Base-by-base conservation (phyloP, 192 early-diverging fungal species). In the Backusella tarrabulga region DNA sequence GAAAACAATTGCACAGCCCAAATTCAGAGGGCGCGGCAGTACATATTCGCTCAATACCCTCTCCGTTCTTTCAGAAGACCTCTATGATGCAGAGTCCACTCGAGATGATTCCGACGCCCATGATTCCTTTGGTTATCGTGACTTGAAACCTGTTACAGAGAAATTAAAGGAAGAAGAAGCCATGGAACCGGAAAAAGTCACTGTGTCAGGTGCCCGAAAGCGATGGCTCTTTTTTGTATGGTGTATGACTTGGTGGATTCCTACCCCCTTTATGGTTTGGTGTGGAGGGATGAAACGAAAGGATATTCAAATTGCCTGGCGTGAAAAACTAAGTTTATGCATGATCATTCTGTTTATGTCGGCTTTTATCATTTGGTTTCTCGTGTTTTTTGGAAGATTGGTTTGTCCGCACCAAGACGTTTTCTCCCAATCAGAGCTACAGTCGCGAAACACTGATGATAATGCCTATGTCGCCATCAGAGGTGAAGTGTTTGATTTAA, bases 261-360 rank as follows among this genome's bases (percentile, higher is more conserved):
- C 97, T 19, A 87, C 88, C 38, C 74, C 75, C 19, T 88, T 83
- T 26, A 74, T 99, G 66, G 71, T 41, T n/a, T 88, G 81, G 78
- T 92, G 93, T 79, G 95, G 95, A 21, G 86, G 92, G 34, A 94
- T 97, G 90, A 88, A 90, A 80, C 89, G 90, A 67, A 87, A 83
- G 26, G 93, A 95, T 77, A 86, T 95, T 68, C 93, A 90, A 40
- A 88, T 95, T 86, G 98, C 98, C 19, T 99, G 98, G 98, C 90
- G 98, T 71, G 98, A 99, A 82, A 98, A 99, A 84, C 88, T 97
- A 15, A 93, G 97, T 6, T 88, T 99, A 29, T 96, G 95, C 74
- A 79, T 94, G 79, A 83, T 99, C 72, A 95, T 97, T 40, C 83
- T 92, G 32, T 87, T 95, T 70, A 79, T 97, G 74, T 94, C 92